A percentile compares a stretch with the other conserved stretches of the same genome.
phyloP scores from a whole-genome alignment of 768 basidiomycete genomes.

The Russula dissimulans region DNA sequence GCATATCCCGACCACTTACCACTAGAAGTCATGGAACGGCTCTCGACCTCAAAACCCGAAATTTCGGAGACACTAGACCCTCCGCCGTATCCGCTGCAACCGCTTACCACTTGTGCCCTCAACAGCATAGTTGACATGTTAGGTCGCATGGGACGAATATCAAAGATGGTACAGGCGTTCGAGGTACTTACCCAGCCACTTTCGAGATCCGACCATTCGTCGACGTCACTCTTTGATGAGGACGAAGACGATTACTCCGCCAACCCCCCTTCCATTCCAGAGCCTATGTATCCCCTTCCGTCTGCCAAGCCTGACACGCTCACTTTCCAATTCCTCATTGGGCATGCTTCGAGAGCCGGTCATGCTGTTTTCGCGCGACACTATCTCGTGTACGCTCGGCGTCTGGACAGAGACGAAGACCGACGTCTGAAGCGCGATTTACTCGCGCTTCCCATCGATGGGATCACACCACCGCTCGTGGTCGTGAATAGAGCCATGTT shows the following conservation, averaged over 20 bases:
- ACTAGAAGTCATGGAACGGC: constrained; percentile 29
- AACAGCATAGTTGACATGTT: constrained; percentile 68
- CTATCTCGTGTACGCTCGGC: constrained; percentile 48
- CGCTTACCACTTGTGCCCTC: constrained; percentile 47
- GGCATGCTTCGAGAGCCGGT: constrained; percentile 40
- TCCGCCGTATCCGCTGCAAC: constrained; percentile 2
- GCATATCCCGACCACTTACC: constrained; percentile 62
- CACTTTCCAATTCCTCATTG: constrained; percentile 53
- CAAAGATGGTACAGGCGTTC: constrained; percentile 64
- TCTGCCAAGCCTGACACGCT: constrained; percentile 55
- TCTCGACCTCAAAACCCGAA: neutral
- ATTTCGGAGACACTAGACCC: constrained; percentile 35
- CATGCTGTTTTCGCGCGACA: constrained; percentile 54
- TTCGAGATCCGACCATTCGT: constrained; percentile 36
- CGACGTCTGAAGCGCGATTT: constrained; percentile 28
- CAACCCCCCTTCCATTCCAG: constrained; percentile 30
- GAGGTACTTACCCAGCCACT: constrained; percentile 71
- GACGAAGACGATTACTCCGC: constrained; percentile 57
- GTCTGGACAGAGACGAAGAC: constrained; percentile 32
- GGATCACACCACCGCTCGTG: constrained; percentile 43
- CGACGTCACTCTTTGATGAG: constrained; percentile 49
- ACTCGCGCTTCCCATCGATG: constrained; percentile 24
- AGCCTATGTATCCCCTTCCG: constrained; percentile 29
- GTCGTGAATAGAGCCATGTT: constrained; percentile 47
- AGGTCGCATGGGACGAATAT: constrained; percentile 48